Evolutionary conservation across 2,329 filamentous ascomycete species (phyloP), one percentile per base, ranked within the genome.

Genomic region (Fusarium annulatum): DNA sequence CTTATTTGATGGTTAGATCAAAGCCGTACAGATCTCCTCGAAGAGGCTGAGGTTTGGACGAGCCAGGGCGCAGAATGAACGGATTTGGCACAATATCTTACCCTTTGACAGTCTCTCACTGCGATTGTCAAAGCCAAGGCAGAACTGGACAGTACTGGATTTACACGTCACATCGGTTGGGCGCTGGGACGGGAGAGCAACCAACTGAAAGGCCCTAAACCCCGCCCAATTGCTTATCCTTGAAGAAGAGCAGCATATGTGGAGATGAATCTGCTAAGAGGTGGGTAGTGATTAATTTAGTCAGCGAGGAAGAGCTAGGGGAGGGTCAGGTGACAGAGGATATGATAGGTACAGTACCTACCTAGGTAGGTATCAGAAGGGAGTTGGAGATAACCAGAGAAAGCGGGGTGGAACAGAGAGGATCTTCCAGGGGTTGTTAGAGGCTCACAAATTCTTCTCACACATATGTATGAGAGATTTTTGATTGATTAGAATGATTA

Each of bases 101-200:
- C 46, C 21, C 34, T 46, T 46, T 67, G 38, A 36, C 46, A 61
- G 59, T 19, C 45, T 26, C 23, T 66, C 42, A 12, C 60, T 57
- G 36, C 28, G 38, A 46, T 55, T n/a, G 41, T 46, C 26, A 28
- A 49, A 19, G 33, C 33, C 41, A 49, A 49, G 45, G 43, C 30
- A 58, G 30, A 36, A 34, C 30, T 28, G 45, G 14, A 33, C 33
- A 33, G 33, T 33, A 33, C 45, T 52, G 58, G 23, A 69, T 42
- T 34, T 26, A 67, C 48, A 66, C 42, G 66, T 70, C 66, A 60
- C 67, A 70, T 66, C 66, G 67, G 53, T 65, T 60, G 41, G 42
- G 55, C 51, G 38, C 46, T 58, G 60, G 67, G 59, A 53, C 67
- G 67, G 67, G 66, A 70, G 66, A 66, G 67, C 53, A 55, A 66